Evolutionary conservation across 371 early-diverging fungal genomes (phyloP).

Genomic region (Mucor saturninus): DNA sequence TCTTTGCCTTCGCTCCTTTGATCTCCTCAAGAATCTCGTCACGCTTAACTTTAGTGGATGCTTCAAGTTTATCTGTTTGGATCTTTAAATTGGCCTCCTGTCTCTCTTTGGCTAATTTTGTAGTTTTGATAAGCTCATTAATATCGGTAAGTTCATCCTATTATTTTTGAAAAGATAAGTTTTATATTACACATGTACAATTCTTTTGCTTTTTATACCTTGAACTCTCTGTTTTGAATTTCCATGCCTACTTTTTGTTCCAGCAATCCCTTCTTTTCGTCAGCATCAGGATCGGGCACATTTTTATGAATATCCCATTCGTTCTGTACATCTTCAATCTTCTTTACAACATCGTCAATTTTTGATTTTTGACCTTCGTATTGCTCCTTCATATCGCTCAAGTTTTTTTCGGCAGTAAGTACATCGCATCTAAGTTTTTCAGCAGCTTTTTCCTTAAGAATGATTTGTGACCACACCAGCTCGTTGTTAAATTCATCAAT

Average conservation of each 20-base stretch:
- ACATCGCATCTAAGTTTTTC: slow-evolving; percentile 35
- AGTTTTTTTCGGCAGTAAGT: slow-evolving; percentile 8
- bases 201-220: background rate
- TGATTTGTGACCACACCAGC: slow-evolving; percentile 79
- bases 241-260: slow-evolving; percentile 4
- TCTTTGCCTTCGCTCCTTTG: slow-evolving; percentile 30
- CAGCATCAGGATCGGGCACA: slow-evolving; percentile 9
- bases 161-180: too few species aligned
- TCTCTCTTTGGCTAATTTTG: slow-evolving; percentile 41
- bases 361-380: slow-evolving; percentile 20
- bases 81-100: slow-evolving; percentile 31
- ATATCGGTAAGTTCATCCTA: slow-evolving; percentile 16
- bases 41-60: slow-evolving; percentile 27
- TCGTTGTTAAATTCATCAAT: slow-evolving; percentile 69
- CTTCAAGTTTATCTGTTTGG: slow-evolving; percentile 37
- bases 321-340: slow-evolving; percentile 8
- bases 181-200: too few species aligned
- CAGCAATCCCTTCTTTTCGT: slow-evolving; percentile 4
- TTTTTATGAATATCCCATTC: slow-evolving; percentile 18
- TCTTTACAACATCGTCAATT: background rate
- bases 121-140: slow-evolving; percentile 20
- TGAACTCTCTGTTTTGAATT: slow-evolving; percentile 3
- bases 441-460: slow-evolving; percentile 59
- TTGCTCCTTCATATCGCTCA: slow-evolving; percentile 20
- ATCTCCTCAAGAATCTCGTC: slow-evolving; percentile 37